These are phyloP conservation scores for Macadamia tetraphylla DNA, from an alignment of 164 flowering plant genomes.

Conservation along the genomic window DNA sequence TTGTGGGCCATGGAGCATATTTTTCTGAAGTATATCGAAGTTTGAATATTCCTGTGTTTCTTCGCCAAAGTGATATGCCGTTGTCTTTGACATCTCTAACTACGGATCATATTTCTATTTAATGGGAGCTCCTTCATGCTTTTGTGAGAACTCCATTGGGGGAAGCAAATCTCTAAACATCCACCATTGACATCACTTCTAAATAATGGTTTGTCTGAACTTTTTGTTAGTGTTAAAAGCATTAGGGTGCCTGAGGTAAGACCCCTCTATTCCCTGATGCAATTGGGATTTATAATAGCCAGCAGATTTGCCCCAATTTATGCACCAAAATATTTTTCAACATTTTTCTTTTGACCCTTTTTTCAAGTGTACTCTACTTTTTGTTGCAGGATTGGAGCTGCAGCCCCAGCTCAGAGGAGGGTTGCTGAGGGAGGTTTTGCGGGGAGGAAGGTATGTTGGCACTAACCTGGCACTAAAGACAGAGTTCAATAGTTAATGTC, in stretches of 20 bases:
- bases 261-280: neutral
- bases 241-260: slow-evolving; percentile 18
- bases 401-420: slow-evolving; percentile 23
- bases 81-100: neutral
- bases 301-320: no score
- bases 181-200: neutral
- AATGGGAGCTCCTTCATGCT: neutral
- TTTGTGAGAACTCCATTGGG: neutral
- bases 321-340: no score
- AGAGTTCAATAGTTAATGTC: no score
- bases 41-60: neutral
- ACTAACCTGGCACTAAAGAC: no score
- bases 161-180: slow-evolving; percentile 2
- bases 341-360: no score
- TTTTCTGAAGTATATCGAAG: neutral
- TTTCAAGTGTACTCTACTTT: slow-evolving; percentile 11
- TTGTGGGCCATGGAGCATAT: neutral
- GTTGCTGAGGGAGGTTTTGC: slow-evolving; percentile 30
- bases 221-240: slow-evolving; percentile 15
- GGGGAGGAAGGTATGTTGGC: slow-evolving; percentile 40
- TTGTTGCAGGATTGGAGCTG: slow-evolving; percentile 34
- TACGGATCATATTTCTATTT: neutral
- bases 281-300: neutral
- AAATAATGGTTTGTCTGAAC: slow-evolving; percentile 23
- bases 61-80: no score